phyloP scores from a whole-genome alignment of 345 rosid species.

The Brassica rapa region DNA sequence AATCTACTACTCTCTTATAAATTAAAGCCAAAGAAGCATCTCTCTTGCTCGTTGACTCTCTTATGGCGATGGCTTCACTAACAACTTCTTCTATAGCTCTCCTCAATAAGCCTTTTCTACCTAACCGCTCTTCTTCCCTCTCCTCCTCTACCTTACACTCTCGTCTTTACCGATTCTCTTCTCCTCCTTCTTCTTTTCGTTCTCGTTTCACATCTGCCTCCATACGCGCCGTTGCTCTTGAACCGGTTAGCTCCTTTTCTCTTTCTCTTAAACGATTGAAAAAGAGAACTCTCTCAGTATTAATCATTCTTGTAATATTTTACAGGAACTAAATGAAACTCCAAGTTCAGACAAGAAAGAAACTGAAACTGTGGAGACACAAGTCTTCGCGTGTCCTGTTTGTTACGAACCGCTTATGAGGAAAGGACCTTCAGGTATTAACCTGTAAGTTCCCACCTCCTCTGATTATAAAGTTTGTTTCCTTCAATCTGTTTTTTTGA shows the following conservation, averaged over 20 bases:
- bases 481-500: background rate
- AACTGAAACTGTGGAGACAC: constrained; percentile 47
- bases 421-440: constrained; percentile 90
- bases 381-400: constrained; percentile 77
- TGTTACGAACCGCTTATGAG: constrained; percentile 83
- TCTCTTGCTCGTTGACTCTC: constrained; percentile 26
- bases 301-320: background rate
- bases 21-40: constrained; percentile 6
- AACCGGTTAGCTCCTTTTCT: constrained; percentile 41
- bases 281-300: background rate
- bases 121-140: constrained; percentile 39
- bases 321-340: constrained; percentile 34
- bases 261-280: background rate
- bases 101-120: constrained; percentile 41
- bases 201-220: constrained; percentile 33
- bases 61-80: constrained; percentile 45
- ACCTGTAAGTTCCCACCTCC: constrained; percentile 58
- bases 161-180: constrained; percentile 43
- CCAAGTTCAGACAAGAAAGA: constrained; percentile 7
- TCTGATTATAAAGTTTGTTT: background rate
- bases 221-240: constrained; percentile 45
- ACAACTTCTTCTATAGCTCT: constrained; percentile 36
- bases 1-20: constrained; percentile 21
- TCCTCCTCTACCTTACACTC: constrained; percentile 32
- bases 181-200: constrained; percentile 22